Conservation (phyloP, 768 basidiomycete species). For the Paxillus rubicundulus region DNA sequence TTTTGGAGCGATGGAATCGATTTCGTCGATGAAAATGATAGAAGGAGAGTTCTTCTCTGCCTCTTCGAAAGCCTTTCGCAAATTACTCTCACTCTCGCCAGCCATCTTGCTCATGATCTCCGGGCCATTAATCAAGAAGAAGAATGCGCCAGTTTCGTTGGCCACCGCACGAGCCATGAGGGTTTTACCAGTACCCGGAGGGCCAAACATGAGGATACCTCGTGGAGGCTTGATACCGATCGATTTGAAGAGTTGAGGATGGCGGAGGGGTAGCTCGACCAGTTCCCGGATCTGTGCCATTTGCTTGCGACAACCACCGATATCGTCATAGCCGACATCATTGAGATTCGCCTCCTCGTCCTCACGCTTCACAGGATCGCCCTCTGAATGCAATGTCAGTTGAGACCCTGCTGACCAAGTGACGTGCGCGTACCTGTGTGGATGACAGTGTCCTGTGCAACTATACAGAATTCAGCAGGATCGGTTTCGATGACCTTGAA, state of each 20-base stretch:
- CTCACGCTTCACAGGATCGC: constrained; percentile 97
- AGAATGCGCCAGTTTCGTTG: constrained; percentile 99
- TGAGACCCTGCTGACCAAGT: neutral
- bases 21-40: constrained; percentile 99
- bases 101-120: constrained; percentile 99
- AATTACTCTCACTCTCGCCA: constrained; percentile 95
- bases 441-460: constrained; percentile 98
- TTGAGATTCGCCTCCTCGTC: constrained; percentile 96
- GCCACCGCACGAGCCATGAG: constrained; percentile 99
- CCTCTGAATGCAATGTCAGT: constrained; percentile 54
- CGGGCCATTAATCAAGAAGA: constrained; percentile 99
- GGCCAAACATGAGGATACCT: constrained; percentile 98
- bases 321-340: constrained; percentile 98
- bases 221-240: constrained; percentile 99
- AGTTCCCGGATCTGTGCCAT: constrained; percentile 99
- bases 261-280: constrained; percentile 95
- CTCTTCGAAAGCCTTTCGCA: constrained; percentile 98
- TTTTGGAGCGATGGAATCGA: constrained; percentile 99
- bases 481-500: constrained; percentile 99
- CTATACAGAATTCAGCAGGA: constrained; percentile 97
- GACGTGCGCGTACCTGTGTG: constrained; percentile 59
- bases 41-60: constrained; percentile 99
- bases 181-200: constrained; percentile 99
- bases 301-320: constrained; percentile 99
- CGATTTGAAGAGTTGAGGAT: constrained; percentile 99